Evolutionary conservation across 2,329 filamentous ascomycete genomes (phyloP).

Genomic region (Fusarium cyanostomum): DNA sequence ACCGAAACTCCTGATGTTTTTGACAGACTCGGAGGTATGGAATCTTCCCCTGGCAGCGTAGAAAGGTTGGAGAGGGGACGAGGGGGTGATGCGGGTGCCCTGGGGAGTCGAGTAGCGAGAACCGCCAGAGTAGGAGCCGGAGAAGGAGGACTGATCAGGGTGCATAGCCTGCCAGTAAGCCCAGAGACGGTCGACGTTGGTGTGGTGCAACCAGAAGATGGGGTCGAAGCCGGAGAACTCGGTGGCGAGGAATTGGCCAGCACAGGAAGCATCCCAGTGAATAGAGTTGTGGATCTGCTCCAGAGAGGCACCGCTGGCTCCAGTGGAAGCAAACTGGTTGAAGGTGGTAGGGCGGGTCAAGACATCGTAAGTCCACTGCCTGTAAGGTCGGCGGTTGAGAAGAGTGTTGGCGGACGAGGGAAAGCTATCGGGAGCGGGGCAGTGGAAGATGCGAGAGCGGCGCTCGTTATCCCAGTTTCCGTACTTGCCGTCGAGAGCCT

Average conservation of each 20-base stretch:
- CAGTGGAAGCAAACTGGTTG: slow-evolving; percentile 48
- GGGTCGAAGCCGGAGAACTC: slow-evolving; percentile 57
- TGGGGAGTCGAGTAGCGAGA: slow-evolving; percentile 53
- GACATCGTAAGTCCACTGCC: slow-evolving; percentile 54
- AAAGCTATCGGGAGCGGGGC: slow-evolving; percentile 51
- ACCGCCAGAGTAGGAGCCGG: slow-evolving; percentile 46
- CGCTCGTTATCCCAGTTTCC: slow-evolving; percentile 45
- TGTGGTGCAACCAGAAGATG: slow-evolving; percentile 60
- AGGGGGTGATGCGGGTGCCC: slow-evolving; percentile 53
- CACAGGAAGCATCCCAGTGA: slow-evolving; percentile 54
- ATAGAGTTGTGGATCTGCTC: slow-evolving; percentile 56
- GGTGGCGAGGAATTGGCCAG: slow-evolving; percentile 52
- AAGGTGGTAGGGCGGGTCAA: slow-evolving; percentile 51
- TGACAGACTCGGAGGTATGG: slow-evolving; percentile 54
- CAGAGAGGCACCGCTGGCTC: slow-evolving; percentile 51
- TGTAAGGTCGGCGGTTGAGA: slow-evolving; percentile 49
- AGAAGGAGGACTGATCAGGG: slow-evolving; percentile 49
- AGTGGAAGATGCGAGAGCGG: slow-evolving; percentile 53
- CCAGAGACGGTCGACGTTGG: slow-evolving; percentile 72
- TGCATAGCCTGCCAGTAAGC: slow-evolving; percentile 61
- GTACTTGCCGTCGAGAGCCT: slow-evolving; percentile 51
- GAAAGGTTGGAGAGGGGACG: slow-evolving; percentile 62
- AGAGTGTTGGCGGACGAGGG: slow-evolving; percentile 50
- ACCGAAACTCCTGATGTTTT: slow-evolving; percentile 48
- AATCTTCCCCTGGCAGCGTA: slow-evolving; percentile 50